These are phyloP conservation scores for Casuarina equisetifolia DNA, from an alignment of 306 rosid genomes.

Conservation along the genomic window DNA sequence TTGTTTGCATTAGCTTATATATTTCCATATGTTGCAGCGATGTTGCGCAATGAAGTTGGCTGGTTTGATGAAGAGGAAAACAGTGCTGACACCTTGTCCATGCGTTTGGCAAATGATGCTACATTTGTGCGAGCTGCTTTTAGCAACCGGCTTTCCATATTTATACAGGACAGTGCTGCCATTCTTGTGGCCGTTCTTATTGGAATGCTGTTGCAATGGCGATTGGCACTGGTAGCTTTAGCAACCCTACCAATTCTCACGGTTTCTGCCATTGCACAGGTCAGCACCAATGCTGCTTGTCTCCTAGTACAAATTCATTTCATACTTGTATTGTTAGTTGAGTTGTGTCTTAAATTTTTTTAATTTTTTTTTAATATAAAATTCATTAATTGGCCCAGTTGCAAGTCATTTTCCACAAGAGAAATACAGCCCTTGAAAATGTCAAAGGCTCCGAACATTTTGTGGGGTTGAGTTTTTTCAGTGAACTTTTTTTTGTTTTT, in stretches of 20 bases:
- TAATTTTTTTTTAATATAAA: neutral
- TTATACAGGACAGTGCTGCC: conserved; percentile 98
- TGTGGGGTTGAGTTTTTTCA: neutral
- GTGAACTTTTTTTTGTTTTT: conserved; percentile 1
- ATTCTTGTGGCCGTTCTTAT: conserved; percentile 89
- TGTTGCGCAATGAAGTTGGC: conserved; percentile 97
- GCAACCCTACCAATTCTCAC: conserved; percentile 89
- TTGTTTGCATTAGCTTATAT: conserved; percentile 29
- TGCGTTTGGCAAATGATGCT: conserved; percentile 99
- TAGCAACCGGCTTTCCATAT: conserved; percentile 96
- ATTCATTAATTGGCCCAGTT: neutral
- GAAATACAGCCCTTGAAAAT: too few species aligned
- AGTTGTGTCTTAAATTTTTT: conserved; percentile 13
- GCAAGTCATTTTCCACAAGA: too few species aligned
- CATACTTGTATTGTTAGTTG: conserved; percentile 17
- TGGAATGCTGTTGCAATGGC: conserved; percentile 88
- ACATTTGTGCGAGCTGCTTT: conserved; percentile 99
- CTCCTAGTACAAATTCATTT: conserved; percentile 4
- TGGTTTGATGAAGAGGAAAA: conserved; percentile 98
- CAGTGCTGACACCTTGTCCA: conserved; percentile 95
- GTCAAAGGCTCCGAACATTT: too few species aligned
- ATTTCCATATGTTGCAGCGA: conserved; percentile 64
- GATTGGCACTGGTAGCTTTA: conserved; percentile 95
- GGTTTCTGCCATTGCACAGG: conserved; percentile 97
- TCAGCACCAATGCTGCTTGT: conserved; percentile 40